Percentiles rank a stretch among this genome's conserved stretches.
Evolutionary conservation across 75 land plant species (phyloP).

Genomic region (Cryptomeria japonica): DNA sequence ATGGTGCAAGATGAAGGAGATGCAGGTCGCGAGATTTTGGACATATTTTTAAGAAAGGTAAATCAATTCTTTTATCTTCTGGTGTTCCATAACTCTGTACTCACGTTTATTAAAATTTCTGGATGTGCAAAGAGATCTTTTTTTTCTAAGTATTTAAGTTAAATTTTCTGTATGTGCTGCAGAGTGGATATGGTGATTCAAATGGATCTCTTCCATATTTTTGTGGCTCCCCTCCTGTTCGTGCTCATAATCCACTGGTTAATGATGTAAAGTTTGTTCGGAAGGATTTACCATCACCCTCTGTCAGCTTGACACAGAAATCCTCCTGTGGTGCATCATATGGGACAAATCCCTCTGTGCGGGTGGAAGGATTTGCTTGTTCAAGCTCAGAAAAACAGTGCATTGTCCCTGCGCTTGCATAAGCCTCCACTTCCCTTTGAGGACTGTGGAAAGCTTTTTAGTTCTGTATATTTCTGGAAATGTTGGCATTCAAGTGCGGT

Average conservation of each 20-base stretch:
- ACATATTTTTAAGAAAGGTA: slow-evolving; percentile 19
- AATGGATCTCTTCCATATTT: slow-evolving; percentile 3
- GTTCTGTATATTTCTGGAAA: not conserved
- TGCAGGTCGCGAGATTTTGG: slow-evolving; percentile 16
- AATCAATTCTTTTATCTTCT: not conserved
- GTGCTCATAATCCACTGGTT: slow-evolving; percentile 16
- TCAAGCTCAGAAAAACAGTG: slow-evolving; percentile 2
- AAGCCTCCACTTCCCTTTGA: not conserved
- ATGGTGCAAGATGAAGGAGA: slow-evolving; percentile 13
- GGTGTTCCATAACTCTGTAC: not conserved
- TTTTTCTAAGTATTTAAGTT: no score
- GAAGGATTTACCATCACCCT: not conserved
- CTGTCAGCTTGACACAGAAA: not conserved
- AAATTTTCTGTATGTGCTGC: not conserved
- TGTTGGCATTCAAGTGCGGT: not conserved
- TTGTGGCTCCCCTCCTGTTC: slow-evolving; percentile 17
- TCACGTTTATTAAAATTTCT: no score
- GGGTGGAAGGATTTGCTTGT: slow-evolving; percentile 14
- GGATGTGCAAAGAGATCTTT: not conserved
- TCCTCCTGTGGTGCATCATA: slow-evolving; percentile 14
- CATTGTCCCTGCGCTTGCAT: slow-evolving; percentile 18
- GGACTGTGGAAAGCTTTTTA: not conserved
- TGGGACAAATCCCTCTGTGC: slow-evolving; percentile 17
- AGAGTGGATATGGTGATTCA: not conserved
- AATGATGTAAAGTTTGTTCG: slow-evolving; percentile 18